Percentiles rank a stretch among this genome's conserved stretches.
Conservation (phyloP, 768 basidiomycete species). For the Auricularia sp. region DNA sequence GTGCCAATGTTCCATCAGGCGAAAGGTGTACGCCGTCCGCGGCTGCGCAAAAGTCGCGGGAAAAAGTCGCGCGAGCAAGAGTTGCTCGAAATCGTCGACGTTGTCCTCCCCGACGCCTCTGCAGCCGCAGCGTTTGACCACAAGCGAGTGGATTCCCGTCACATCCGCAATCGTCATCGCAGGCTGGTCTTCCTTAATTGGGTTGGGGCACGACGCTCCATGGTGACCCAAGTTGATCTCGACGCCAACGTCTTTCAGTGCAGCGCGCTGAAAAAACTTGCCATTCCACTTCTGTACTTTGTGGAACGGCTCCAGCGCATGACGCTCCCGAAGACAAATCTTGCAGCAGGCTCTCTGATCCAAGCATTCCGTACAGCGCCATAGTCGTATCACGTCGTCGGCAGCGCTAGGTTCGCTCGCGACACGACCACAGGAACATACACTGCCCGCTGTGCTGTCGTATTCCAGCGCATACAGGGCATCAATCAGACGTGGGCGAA, state of each 20-base stretch:
- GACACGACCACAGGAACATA: not conserved
- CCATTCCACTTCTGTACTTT: not conserved
- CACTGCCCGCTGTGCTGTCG: not conserved
- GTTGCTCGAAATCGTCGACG: not conserved
- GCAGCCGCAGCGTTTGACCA: not conserved
- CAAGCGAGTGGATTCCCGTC: not conserved
- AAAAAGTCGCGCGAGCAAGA: not conserved
- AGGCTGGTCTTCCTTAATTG: not conserved
- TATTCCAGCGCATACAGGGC: not conserved
- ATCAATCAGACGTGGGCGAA: not conserved
- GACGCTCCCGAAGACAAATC: not conserved
- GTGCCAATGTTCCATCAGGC: conserved; percentile 1
- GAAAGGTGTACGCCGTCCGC: not conserved
- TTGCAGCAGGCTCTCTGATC: not conserved
- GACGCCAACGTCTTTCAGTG: not conserved
- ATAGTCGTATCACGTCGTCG: not conserved
- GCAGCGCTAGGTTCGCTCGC: not conserved
- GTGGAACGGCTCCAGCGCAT: not conserved
- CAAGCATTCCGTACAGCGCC: not conserved
- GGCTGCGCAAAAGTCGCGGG: not conserved
- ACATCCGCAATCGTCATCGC: not conserved
- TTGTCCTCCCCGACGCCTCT: not conserved
- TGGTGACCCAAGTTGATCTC: not conserved
- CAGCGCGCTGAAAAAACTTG: not conserved
- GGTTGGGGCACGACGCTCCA: not conserved